phyloP scores from a whole-genome alignment of 257 asterid genomes.

The Ligustrum vulgare region DNA sequence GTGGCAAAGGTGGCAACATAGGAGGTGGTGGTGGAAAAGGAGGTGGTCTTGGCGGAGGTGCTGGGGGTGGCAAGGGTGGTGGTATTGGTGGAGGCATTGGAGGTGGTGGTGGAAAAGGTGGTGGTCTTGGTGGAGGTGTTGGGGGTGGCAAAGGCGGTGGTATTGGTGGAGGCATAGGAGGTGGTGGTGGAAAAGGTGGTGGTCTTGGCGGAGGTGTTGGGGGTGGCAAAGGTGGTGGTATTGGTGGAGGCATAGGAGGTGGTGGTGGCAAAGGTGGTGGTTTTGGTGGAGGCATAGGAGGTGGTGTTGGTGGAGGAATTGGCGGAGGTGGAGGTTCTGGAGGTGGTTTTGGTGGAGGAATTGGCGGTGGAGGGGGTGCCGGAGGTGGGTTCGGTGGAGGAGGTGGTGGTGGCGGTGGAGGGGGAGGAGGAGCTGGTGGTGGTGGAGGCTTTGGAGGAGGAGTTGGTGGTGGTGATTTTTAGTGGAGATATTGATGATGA shows the following conservation, averaged over 20 bases:
- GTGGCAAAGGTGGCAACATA: not conserved
- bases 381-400: not conserved
- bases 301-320: not conserved
- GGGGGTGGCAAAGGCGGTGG: not conserved
- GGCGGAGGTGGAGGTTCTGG: not conserved
- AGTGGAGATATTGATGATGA: slow-evolving; percentile 18
- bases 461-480: slow-evolving; percentile 5
- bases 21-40: not conserved
- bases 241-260: not conserved
- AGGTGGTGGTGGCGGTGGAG: slow-evolving; percentile 11
- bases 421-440: not conserved
- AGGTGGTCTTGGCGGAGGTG: no score
- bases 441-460: slow-evolving; percentile 13
- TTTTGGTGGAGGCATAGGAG: not conserved
- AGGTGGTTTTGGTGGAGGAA: not conserved
- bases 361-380: not conserved
- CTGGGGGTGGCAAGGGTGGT: not conserved
- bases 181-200: slow-evolving; percentile 20
- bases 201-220: not conserved
- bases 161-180: slow-evolving; percentile 26
- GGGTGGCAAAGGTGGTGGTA: not conserved
- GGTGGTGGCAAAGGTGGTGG: not conserved
- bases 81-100: no score
- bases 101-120: not conserved
- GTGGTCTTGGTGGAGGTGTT: not conserved